Conservation (phyloP, 2,329 filamentous ascomycete species). For the Alternaria sp. region DNA sequence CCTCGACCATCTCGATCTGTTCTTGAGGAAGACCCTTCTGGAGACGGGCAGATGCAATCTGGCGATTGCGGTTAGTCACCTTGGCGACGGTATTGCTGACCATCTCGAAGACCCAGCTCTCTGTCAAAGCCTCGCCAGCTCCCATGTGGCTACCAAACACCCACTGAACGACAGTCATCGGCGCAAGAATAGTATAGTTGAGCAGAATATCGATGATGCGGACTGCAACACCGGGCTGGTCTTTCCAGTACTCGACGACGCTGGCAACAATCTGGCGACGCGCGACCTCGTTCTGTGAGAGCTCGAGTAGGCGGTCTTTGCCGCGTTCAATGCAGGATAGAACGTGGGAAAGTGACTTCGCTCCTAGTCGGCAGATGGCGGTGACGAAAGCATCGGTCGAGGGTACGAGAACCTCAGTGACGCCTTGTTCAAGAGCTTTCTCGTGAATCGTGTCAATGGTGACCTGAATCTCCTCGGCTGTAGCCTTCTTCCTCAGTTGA, state of each 20-base stretch:
- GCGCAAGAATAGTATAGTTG: conserved; percentile 94
- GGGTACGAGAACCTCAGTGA: conserved; percentile 79
- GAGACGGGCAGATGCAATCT: conserved; percentile 74
- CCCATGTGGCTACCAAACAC: conserved; percentile 74
- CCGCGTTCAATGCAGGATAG: conserved; percentile 95
- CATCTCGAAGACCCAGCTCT: conserved; percentile 86
- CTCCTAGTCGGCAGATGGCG: conserved; percentile 89
- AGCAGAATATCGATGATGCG: conserved; percentile 96
- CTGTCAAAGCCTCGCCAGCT: conserved; percentile 73
- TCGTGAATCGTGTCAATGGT: conserved; percentile 82
- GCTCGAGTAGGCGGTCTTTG: conserved; percentile 84
- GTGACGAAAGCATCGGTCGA: conserved; percentile 95
- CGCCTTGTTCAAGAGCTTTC: conserved; percentile 73
- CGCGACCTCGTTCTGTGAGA: conserved; percentile 76
- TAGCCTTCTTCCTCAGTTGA: conserved; percentile 82
- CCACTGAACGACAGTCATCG: conserved; percentile 88
- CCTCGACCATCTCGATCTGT: conserved; percentile 68
- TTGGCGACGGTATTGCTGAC: conserved; percentile 88
- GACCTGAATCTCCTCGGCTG: conserved; percentile 85
- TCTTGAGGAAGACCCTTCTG: conserved; percentile 65
- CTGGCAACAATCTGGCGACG: conserved; percentile 88
- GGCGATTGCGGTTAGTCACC: conserved; percentile 84
- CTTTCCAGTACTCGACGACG: conserved; percentile 91
- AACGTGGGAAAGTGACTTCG: conserved; percentile 95
- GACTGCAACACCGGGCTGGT: conserved; percentile 90